phyloP scores from a whole-genome alignment of 23 red algal genomes.

The Gracilaria caudata region DNA sequence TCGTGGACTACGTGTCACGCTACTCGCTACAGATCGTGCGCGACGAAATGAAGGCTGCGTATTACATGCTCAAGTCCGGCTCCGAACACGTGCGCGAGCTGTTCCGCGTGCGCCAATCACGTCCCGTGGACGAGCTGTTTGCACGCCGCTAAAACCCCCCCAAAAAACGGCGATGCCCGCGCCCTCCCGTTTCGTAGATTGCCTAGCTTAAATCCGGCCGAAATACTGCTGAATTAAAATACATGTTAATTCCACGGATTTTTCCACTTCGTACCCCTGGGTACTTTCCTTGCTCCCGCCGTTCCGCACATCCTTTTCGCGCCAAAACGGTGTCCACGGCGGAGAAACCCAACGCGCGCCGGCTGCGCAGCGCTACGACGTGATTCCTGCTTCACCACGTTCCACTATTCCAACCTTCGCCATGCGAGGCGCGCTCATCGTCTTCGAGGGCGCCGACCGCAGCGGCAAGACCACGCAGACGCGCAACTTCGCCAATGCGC shows the following conservation, averaged over 20 bases:
- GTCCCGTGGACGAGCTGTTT: background rate
- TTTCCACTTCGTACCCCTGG: background rate
- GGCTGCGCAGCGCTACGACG: too few relatives aligned
- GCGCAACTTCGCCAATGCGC: slow-evolving; percentile 23
- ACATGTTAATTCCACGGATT: too few relatives aligned
- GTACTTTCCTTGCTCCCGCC: background rate
- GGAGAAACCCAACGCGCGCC: too few relatives aligned
- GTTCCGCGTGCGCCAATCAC: background rate
- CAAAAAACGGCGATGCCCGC: too few relatives aligned
- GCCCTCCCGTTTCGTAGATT: too few relatives aligned
- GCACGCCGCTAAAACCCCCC: background rate
- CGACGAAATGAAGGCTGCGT: slow-evolving; percentile 14
- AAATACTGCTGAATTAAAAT: too few relatives aligned
- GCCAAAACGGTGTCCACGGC: too few relatives aligned
- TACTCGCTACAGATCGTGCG: background rate
- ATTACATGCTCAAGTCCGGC: background rate
- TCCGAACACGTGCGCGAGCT: too few relatives aligned
- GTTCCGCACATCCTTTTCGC: background rate
- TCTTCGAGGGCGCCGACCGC: slow-evolving; percentile 91
- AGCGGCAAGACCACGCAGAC: slow-evolving; percentile 94
- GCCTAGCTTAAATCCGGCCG: too few relatives aligned
- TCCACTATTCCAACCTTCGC: background rate
- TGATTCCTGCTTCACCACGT: background rate
- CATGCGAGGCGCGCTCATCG: slow-evolving; percentile 83
- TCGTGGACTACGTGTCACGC: slow-evolving; percentile 32